A percentile compares a stretch with the other conserved stretches of the same genome.
Evolutionary conservation across 768 basidiomycete genomes (phyloP).

Genomic region (Rhodotorula diobovata): DNA sequence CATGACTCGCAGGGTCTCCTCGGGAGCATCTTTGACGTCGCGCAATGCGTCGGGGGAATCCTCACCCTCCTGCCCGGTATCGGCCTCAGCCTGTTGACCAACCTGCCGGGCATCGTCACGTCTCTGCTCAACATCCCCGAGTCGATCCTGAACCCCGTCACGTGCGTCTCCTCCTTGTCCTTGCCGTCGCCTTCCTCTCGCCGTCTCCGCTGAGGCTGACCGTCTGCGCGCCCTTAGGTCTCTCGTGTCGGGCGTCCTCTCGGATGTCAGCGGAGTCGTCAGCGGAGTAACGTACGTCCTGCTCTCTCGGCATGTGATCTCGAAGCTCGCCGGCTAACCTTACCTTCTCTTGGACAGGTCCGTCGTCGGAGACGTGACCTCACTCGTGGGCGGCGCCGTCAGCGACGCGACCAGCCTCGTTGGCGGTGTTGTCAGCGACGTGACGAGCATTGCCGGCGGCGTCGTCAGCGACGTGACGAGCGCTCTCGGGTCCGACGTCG

Average conservation of each 20-base stretch:
- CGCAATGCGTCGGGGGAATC: slow-evolving; percentile 9
- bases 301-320: too few species aligned
- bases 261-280: too few species aligned
- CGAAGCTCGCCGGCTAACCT: neutral
- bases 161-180: neutral
- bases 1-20: neutral
- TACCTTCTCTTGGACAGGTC: neutral
- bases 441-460: neutral
- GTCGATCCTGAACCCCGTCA: slow-evolving; percentile 8
- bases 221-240: too few species aligned
- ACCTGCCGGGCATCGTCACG: slow-evolving; percentile 20
- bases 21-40: neutral
- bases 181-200: too few species aligned
- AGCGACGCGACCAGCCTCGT: neutral
- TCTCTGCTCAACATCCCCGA: slow-evolving; percentile 14
- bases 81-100: neutral
- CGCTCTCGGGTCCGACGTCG: neutral
- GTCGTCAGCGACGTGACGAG: slow-evolving; percentile 6
- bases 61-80: slow-evolving; percentile 2
- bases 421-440: neutral
- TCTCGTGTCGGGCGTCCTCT: too few species aligned
- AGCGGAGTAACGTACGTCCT: too few species aligned
- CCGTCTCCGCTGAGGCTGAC: too few species aligned
- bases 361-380: neutral
- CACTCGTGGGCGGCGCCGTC: neutral